These are phyloP conservation scores for Oryza longistaminata DNA, from an alignment of 176 grass and related monocot species.

Conservation along the genomic window DNA sequence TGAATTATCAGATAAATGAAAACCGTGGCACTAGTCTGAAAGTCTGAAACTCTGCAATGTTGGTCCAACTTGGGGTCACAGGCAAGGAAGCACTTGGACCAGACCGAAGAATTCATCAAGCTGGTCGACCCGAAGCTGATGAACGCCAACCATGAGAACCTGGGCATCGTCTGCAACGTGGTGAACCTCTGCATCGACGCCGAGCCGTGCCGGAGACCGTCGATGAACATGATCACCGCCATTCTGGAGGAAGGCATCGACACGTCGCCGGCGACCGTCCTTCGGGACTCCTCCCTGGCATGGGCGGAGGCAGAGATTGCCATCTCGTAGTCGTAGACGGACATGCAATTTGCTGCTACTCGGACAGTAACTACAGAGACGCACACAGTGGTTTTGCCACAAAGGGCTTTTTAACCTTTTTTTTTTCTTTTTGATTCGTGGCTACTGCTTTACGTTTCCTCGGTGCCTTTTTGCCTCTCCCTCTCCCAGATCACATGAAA, in stretches of 20 bases:
- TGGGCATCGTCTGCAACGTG: conserved; percentile 73
- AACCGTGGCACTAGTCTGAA: background rate
- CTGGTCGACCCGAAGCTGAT: conserved; percentile 61
- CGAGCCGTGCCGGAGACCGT: conserved; percentile 74
- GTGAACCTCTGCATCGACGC: conserved; percentile 83
- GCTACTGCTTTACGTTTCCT: background rate
- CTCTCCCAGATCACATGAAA: background rate
- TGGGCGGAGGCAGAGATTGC: conserved; percentile 90
- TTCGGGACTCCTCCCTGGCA: conserved; percentile 66
- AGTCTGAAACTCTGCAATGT: background rate
- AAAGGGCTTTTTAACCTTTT: background rate
- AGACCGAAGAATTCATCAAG: conserved; percentile 56
- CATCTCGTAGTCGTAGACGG: conserved; percentile 37
- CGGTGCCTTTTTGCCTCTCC: background rate
- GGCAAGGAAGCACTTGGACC: conserved; percentile 74
- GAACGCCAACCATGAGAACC: conserved; percentile 61
- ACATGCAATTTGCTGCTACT: background rate
- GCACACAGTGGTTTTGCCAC: background rate
- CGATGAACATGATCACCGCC: conserved; percentile 75
- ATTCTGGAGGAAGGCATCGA: conserved; percentile 84
- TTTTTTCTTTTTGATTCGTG: background rate
- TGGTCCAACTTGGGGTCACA: conserved; percentile 18
- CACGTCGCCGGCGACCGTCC: conserved; percentile 52
- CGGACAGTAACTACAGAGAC: background rate
- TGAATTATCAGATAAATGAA: background rate